phyloP scores from a whole-genome alignment of 345 rosid genomes.

The Populus alba region DNA sequence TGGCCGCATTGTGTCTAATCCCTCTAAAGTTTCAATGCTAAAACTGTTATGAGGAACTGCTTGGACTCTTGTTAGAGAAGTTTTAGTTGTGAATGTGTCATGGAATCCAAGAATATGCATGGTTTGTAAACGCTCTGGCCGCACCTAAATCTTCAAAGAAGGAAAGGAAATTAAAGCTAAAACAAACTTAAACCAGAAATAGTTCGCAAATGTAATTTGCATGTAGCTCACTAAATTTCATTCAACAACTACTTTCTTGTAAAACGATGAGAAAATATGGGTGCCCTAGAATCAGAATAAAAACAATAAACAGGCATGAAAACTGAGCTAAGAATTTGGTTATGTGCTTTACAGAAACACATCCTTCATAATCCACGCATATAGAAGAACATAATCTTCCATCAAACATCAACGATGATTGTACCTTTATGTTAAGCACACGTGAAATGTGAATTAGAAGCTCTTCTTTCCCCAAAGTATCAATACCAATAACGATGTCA shows the following conservation, averaged over 20 bases:
- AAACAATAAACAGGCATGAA: not conserved
- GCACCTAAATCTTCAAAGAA: constrained; percentile 69
- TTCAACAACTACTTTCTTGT: not conserved
- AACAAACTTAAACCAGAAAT: not conserved
- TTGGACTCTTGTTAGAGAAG: no score
- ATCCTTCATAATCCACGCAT: not conserved
- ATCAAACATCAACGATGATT: not conserved
- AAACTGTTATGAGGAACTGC: no score
- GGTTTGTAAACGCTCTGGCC: constrained; percentile 86
- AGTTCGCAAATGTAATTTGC: not conserved
- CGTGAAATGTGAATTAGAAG: constrained; percentile 54
- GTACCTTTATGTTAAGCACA: constrained; percentile 56
- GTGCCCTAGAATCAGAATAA: not conserved
- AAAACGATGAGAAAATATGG: not conserved
- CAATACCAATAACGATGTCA: constrained; percentile 64
- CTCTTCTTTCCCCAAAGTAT: constrained; percentile 72
- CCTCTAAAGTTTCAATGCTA: no score
- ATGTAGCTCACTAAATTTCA: not conserved
- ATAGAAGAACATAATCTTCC: not conserved
- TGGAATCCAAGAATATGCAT: constrained; percentile 70
- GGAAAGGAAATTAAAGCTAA: constrained; percentile 13
- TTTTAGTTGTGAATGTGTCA: no score
- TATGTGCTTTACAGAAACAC: not conserved
- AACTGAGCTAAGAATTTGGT: not conserved
- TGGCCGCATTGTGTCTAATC: no score